Conservation (phyloP, 805 yeast genomes). For the Hanseniaspora vineae region DNA sequence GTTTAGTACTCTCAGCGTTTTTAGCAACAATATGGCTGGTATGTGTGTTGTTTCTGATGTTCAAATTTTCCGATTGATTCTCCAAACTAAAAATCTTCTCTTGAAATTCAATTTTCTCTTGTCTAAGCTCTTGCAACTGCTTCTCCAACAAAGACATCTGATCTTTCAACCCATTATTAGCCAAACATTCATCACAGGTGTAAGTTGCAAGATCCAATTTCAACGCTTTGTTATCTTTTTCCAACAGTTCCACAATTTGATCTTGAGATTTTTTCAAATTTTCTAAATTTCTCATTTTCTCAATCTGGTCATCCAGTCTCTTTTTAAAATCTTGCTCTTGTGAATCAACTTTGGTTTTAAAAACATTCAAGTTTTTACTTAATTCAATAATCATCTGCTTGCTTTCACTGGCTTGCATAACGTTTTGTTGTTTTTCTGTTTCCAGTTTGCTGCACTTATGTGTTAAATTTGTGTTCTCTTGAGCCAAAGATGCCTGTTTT, state of each 20-base stretch:
- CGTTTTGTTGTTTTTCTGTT: too few relatives aligned
- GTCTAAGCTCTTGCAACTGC: constrained; percentile 12
- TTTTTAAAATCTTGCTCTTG: not conserved
- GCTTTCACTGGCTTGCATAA: too few relatives aligned
- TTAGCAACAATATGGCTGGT: too few relatives aligned
- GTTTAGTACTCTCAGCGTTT: not conserved
- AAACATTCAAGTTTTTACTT: too few relatives aligned
- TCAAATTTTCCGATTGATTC: constrained; percentile 7
- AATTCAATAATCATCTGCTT: too few relatives aligned
- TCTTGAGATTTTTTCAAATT: not conserved
- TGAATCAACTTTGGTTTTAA: too few relatives aligned
- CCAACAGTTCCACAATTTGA: not conserved
- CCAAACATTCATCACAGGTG: not conserved
- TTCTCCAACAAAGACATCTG: constrained; percentile 10
- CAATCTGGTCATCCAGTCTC: not conserved
- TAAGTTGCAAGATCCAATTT: constrained; percentile 5
- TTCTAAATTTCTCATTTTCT: not conserved
- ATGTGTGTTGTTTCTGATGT: not conserved
- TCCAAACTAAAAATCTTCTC: constrained; percentile 16
- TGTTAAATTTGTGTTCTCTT: too few relatives aligned
- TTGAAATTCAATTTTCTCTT: constrained; percentile 15
- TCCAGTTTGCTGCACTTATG: too few relatives aligned
- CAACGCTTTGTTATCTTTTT: constrained; percentile 12
- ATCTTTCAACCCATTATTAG: constrained; percentile 8
- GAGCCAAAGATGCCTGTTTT: too few relatives aligned